phyloP scores from a whole-genome alignment of 306 rosid species.

The peach (Prunus persica) region Prunus_persica_NCBIv2 NC_034012.1:23219001-23219500 shows the following conservation, averaged over 20 bases:
- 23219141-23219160: background rate
- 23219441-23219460: conserved; percentile 87
- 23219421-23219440: conserved; percentile 87
- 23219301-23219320: conserved; percentile 13
- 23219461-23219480: conserved; percentile 24
- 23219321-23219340: conserved; percentile 13
- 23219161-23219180: background rate
- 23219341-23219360: conserved; percentile 14
- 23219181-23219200: conserved; percentile 91
- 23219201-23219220: conserved; percentile 92
- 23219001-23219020: too few relatives aligned
- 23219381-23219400: conserved; percentile 98
- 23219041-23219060: background rate
- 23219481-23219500: conserved; percentile 7
- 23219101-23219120: background rate
- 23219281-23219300: conserved; percentile 10
- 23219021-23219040: background rate
- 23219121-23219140: too few relatives aligned
- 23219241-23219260: conserved; percentile 89
- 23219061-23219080: background rate
- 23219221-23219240: conserved; percentile 93
- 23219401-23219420: conserved; percentile 90
- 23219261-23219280: conserved; percentile 88
- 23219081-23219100: background rate
- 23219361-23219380: conserved; percentile 84